Base-by-base conservation (phyloP, 495 filamentous ascomycete species). In the Cercophora samala region DNA sequence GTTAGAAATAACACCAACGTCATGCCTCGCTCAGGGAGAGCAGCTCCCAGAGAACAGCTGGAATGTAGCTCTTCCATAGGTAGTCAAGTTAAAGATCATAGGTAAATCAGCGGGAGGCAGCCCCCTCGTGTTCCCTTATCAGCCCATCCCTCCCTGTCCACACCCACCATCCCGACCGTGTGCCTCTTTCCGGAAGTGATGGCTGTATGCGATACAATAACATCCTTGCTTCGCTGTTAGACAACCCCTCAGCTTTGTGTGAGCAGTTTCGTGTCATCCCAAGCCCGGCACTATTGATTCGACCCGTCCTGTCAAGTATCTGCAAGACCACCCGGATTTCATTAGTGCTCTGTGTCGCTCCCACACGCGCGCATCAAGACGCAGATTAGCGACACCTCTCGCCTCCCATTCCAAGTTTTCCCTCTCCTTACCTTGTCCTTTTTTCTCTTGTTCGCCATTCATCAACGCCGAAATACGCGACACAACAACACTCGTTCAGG, bases 391-490 rank as follows among this genome's bases (percentile, higher is more conserved):
- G 37, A 46, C 37, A 46, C 37, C 26, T 29, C 26, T 46, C 13
- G 22, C 26, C 58, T 8, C 25, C 18, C 25, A 42, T 67, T 67
- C 60, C 66, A 37, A 60, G 66, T 64, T 67, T 67, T 67, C 19
- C 2, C 32, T 22, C 60, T 55, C 23, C 51, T 25, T 19, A 11
- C 62, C 25, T 26, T 55, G 17, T 6, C 18, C 64, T 17, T 18
- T 5, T 23, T 55, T 61, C 1, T 23, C 42, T 58, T 23, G 23
- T 29, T 21, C 18, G n/a, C 25, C 24, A 37, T 42, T 26, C 25
- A 19, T 13, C 60, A 25, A 19, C 4, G 53, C 53, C 53, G 22
- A 56, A 56, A 15, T 29, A 17, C 22, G 53, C 53, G 22, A 56
- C n/a, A 56, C 26, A 21, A 56, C n/a, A 56, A 1, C 37, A 46